Conservation (phyloP, 768 basidiomycete genomes). For the Lactarius hatsudake region DNA sequence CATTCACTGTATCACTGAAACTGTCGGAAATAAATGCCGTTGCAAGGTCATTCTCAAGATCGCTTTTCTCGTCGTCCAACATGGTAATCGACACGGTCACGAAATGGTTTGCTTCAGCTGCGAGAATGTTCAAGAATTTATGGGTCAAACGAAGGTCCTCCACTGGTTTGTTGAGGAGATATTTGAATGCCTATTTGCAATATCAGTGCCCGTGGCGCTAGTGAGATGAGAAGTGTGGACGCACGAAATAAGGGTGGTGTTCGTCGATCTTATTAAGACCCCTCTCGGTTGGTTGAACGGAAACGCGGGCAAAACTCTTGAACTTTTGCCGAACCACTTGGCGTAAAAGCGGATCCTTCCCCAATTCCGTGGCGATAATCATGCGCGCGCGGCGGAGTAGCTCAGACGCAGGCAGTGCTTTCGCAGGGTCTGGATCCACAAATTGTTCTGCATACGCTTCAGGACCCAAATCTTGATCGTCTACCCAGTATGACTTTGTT, state of each 20-base stretch:
- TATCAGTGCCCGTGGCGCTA: constrained; percentile 9
- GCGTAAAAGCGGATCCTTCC: constrained; percentile 87
- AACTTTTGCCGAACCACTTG: constrained; percentile 74
- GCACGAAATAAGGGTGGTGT: constrained; percentile 66
- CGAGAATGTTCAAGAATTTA: constrained; percentile 88
- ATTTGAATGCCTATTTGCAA: constrained; percentile 82
- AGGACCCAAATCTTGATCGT: constrained; percentile 81
- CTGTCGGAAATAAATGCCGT: constrained; percentile 83
- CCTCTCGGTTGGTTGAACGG: constrained; percentile 83
- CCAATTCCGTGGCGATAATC: constrained; percentile 86
- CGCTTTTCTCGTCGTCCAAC: constrained; percentile 56
- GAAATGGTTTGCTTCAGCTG: constrained; percentile 86
- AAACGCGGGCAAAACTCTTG: constrained; percentile 69
- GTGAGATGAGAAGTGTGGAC: constrained; percentile 32
- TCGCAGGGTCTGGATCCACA: constrained; percentile 61
- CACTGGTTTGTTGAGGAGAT: constrained; percentile 77
- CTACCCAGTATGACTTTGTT: constrained; percentile 62
- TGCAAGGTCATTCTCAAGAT: constrained; percentile 70
- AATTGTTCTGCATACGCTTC: constrained; percentile 83
- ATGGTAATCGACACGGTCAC: constrained; percentile 73
- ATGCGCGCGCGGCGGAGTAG: constrained; percentile 71
- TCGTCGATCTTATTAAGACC: constrained; percentile 77
- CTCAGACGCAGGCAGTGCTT: constrained; percentile 60
- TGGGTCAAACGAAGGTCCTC: constrained; percentile 62
- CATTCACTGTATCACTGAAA: constrained; percentile 78